Percentiles rank a stretch among this genome's conserved stretches.
Conservation (phyloP, 345 rosid genomes). For the Ricinus communis region DNA sequence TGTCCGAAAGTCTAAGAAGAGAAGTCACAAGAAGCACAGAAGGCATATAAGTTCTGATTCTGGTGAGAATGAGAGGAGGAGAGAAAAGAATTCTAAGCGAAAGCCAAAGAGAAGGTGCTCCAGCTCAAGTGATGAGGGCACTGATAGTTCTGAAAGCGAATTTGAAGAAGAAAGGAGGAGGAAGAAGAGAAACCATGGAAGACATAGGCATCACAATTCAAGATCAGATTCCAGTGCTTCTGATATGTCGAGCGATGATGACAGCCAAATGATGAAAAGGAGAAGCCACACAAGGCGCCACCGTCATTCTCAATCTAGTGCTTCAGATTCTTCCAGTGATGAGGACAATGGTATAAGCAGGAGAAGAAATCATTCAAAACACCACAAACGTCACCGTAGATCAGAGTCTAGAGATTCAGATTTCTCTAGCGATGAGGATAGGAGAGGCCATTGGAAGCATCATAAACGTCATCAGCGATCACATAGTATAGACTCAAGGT, state of each 20-base stretch:
- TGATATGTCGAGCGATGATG: slow-evolving; percentile 40
- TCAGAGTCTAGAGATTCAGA: slow-evolving; percentile 4
- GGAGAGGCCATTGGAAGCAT: slow-evolving; percentile 26
- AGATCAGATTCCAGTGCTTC: slow-evolving; percentile 35
- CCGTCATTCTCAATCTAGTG: slow-evolving; percentile 22
- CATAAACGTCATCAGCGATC: slow-evolving; percentile 23
- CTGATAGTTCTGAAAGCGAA: slow-evolving; percentile 41
- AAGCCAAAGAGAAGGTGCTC: slow-evolving; percentile 48
- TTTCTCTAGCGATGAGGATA: slow-evolving; percentile 27
- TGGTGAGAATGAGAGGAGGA: slow-evolving; percentile 50
- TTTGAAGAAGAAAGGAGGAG: slow-evolving; percentile 51
- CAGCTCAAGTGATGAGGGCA: slow-evolving; percentile 38
- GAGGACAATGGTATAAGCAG: slow-evolving; percentile 31
- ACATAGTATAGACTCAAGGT: slow-evolving; percentile 20
- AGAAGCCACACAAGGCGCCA: slow-evolving; percentile 32
- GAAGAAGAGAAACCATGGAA: slow-evolving; percentile 45
- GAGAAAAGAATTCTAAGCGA: slow-evolving; percentile 53
- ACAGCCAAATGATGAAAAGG: slow-evolving; percentile 28
- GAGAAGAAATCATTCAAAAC: slow-evolving; percentile 31
- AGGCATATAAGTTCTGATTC: slow-evolving; percentile 49
- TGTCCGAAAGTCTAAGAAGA: slow-evolving; percentile 51
- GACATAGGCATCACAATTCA: slow-evolving; percentile 41
- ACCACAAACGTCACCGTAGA: slow-evolving; percentile 34
- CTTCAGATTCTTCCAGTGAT: slow-evolving; percentile 33
- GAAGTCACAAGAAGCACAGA: slow-evolving; percentile 55